Percentiles rank a stretch among this genome's conserved stretches.
phyloP scores from a whole-genome alignment of 1,284 basidiomycete species.

The Melampsora abietis-canadensis region DNA sequence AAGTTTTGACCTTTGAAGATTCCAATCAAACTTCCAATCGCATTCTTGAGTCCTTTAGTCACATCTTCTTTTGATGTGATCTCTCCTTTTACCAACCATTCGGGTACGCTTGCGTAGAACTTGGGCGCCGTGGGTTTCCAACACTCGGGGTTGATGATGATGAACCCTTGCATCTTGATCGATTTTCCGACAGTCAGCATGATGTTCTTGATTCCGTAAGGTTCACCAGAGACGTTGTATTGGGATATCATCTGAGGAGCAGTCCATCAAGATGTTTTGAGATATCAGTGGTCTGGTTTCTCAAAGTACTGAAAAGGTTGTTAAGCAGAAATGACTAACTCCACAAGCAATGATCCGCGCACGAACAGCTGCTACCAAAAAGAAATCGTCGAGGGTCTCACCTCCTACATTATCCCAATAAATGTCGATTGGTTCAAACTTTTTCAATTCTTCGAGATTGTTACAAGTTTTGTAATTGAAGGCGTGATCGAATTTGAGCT shows the following conservation, averaged over 20 bases:
- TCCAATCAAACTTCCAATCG: neutral
- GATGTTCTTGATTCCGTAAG: slow-evolving; percentile 5
- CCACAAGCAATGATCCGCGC: slow-evolving; percentile 11
- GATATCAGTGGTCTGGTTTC: neutral
- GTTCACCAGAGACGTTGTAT: slow-evolving; percentile 7
- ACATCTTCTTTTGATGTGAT: slow-evolving; percentile 4
- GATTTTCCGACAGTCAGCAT: neutral
- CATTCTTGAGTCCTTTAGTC: slow-evolving; percentile 6
- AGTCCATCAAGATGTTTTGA: neutral
- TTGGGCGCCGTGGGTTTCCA: neutral
- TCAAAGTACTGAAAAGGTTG: neutral
- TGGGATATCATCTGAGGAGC: slow-evolving; percentile 12
- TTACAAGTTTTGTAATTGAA: slow-evolving; percentile 47
- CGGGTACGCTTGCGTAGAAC: neutral
- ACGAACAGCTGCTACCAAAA: neutral
- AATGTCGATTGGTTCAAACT: slow-evolving; percentile 49
- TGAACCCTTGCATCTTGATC: slow-evolving; percentile 2
- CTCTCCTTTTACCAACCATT: slow-evolving; percentile 6
- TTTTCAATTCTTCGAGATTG: slow-evolving; percentile 46
- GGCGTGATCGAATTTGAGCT: slow-evolving; percentile 55
- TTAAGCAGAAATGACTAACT: neutral
- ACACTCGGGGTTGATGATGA: neutral
- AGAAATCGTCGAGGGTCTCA: slow-evolving; percentile 44
- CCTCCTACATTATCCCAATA: slow-evolving; percentile 50
- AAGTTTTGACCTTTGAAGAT: slow-evolving; percentile 10